Conservation (phyloP, 108 stramenopile species). For the Parmales sp. region DNA sequence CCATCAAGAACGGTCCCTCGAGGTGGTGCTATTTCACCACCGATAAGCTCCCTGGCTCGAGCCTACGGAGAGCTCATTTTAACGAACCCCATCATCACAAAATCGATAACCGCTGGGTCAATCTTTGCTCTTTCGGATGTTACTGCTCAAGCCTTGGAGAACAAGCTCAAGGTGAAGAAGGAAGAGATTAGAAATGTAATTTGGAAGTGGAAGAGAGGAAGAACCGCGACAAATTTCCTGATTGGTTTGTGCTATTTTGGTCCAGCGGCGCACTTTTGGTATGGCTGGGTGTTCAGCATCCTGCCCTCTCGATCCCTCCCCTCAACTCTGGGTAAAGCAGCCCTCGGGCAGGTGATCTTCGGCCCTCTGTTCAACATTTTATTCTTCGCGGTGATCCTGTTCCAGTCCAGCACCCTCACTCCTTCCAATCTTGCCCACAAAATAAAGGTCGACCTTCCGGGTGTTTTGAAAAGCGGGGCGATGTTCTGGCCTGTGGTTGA, state of each 20-base stretch:
- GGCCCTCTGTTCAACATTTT: slow-evolving; percentile 73
- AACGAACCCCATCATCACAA: slow-evolving; percentile 55
- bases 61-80: slow-evolving; percentile 32
- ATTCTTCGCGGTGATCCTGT: slow-evolving; percentile 59
- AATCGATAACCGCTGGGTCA: slow-evolving; percentile 56
- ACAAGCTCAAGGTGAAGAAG: neutral
- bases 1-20: too few relatives aligned
- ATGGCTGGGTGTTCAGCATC: slow-evolving; percentile 48
- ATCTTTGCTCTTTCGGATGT: slow-evolving; percentile 64
- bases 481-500: slow-evolving; percentile 83
- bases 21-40: too few relatives aligned
- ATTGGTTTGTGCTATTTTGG: slow-evolving; percentile 72
- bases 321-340: slow-evolving; percentile 64
- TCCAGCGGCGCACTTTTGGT: slow-evolving; percentile 76
- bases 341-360: slow-evolving; percentile 68
- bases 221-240: slow-evolving; percentile 30
- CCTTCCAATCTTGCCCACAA: slow-evolving; percentile 47
- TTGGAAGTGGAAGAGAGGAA: neutral
- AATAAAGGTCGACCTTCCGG: slow-evolving; percentile 56
- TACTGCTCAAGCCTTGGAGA: slow-evolving; percentile 58
- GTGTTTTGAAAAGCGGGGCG: slow-evolving; percentile 60
- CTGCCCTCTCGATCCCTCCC: slow-evolving; percentile 29
- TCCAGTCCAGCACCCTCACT: slow-evolving; percentile 48
- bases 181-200: neutral
- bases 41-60: too few relatives aligned